Conservation (phyloP, 331 rosid species). For the Phaseolus coccineus region DNA sequence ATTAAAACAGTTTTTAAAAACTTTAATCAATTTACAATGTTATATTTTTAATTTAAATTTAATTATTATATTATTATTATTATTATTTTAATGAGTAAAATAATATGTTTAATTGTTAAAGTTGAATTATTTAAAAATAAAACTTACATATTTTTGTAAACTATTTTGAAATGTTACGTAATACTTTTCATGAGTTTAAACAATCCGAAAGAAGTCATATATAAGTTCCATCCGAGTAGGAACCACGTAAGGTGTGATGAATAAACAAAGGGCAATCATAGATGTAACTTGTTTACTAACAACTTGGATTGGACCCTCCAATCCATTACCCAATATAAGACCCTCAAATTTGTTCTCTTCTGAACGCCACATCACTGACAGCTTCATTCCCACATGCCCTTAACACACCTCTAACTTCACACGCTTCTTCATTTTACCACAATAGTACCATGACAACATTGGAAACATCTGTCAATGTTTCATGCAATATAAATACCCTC, state of each 20-base stretch:
- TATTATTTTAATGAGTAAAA: too few relatives aligned
- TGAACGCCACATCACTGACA: conserved; percentile 58
- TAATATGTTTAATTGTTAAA: too few relatives aligned
- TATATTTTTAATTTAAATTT: too few relatives aligned
- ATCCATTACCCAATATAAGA: not conserved
- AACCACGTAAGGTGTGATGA: conserved; percentile 53
- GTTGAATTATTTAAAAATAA: too few relatives aligned
- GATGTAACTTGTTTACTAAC: conserved; percentile 34
- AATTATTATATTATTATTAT: too few relatives aligned
- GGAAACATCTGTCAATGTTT: conserved; percentile 13
- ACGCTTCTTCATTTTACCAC: not conserved
- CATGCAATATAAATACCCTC: conserved; percentile 42
- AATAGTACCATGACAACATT: conserved; percentile 29
- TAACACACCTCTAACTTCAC: not conserved
- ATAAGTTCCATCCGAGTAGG: conserved; percentile 46
- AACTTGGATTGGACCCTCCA: conserved; percentile 10
- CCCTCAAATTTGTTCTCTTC: conserved; percentile 16
- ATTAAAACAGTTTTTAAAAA: too few relatives aligned
- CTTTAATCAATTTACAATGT: too few relatives aligned
- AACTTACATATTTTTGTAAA: too few relatives aligned
- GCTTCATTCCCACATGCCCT: conserved; percentile 59
- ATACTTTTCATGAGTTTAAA: too few relatives aligned
- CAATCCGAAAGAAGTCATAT: too few relatives aligned
- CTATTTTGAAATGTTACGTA: too few relatives aligned
- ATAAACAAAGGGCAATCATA: conserved; percentile 24